phyloP scores from a whole-genome alignment of 176 grass and related monocot genomes.

The Oropetium thomaeum region DNA sequence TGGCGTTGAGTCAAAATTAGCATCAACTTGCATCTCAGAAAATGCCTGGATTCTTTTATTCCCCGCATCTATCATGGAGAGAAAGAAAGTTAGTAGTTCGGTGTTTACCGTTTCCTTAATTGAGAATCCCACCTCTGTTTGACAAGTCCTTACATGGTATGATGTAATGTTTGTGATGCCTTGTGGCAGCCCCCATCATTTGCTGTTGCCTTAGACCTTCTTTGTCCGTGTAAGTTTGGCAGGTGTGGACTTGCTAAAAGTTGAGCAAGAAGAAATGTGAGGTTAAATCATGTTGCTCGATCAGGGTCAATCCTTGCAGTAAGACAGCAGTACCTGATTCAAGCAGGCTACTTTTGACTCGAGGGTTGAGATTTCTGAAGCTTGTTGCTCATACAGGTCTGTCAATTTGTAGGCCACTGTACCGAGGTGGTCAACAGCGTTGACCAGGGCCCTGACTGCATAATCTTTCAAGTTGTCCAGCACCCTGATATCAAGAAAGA shows the following conservation, averaged over 20 bases:
- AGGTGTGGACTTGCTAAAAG: conserved; percentile 68
- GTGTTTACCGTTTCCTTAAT: conserved; percentile 4
- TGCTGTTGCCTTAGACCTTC: conserved; percentile 88
- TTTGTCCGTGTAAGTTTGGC: conserved; percentile 90
- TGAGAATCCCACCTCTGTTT: conserved; percentile 10
- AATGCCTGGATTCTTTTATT: conserved; percentile 51
- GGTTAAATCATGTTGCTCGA: not conserved
- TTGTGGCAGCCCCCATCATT: conserved; percentile 47
- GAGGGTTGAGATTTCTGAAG: conserved; percentile 57
- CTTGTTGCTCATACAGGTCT: conserved; percentile 82
- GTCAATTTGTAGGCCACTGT: conserved; percentile 90
- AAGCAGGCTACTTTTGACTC: conserved; percentile 78
- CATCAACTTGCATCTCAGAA: conserved; percentile 47
- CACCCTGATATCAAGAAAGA: conserved; percentile 60
- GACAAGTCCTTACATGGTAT: conserved; percentile 60
- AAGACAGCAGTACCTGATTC: conserved; percentile 61
- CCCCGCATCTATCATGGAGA: conserved; percentile 43
- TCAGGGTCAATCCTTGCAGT: not conserved
- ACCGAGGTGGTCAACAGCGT: conserved; percentile 92
- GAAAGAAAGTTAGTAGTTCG: conserved; percentile 25
- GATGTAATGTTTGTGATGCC: conserved; percentile 86
- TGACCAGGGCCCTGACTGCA: conserved; percentile 87
- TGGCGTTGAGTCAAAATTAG: conserved; percentile 48
- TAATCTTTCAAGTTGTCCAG: conserved; percentile 98
- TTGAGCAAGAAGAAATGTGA: conserved; percentile 30